Percentiles rank a stretch among this genome's conserved stretches.
Evolutionary conservation across 164 flowering plant genomes (phyloP).

Genomic region (Santalum album): DNA sequence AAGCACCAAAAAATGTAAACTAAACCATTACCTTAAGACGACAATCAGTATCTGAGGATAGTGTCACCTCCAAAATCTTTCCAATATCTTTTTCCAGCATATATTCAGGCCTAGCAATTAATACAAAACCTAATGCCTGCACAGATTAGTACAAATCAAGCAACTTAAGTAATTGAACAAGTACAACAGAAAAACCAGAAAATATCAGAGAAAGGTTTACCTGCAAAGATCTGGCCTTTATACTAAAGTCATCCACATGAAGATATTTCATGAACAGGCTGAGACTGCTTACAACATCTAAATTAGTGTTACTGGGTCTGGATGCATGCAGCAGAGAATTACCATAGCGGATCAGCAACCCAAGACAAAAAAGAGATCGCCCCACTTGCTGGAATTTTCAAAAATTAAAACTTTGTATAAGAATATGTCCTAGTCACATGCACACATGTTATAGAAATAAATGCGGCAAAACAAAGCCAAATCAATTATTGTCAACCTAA

Average conservation of each 20-base stretch:
- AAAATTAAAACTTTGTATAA: not conserved
- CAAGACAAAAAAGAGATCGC: constrained; percentile 88
- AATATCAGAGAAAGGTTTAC: constrained; percentile 22
- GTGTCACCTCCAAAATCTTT: constrained; percentile 61
- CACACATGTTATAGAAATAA: no score
- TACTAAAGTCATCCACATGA: constrained; percentile 50
- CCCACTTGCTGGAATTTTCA: constrained; percentile 59
- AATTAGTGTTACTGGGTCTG: constrained; percentile 18
- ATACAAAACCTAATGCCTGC: constrained; percentile 82
- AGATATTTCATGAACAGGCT: constrained; percentile 63
- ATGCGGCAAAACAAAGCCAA: no score
- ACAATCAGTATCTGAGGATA: constrained; percentile 54
- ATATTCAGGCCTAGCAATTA: constrained; percentile 81
- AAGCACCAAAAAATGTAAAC: not conserved
- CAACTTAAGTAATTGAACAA: constrained; percentile 2
- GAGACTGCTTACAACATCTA: constrained; percentile 43
- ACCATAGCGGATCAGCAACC: constrained; percentile 85
- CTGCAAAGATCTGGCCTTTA: constrained; percentile 85
- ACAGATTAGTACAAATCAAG: constrained; percentile 11
- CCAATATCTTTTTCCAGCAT: constrained; percentile 84
- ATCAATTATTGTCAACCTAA: no score
- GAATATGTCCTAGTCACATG: no score
- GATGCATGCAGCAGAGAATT: constrained; percentile 36
- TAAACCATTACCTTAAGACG: constrained; percentile 61
- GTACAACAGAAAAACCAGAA: not conserved